Percentiles rank a stretch among this genome's conserved stretches.
phyloP scores from a whole-genome alignment of 2,329 filamentous ascomycete genomes.

The Pyrenophora teres region DNA sequence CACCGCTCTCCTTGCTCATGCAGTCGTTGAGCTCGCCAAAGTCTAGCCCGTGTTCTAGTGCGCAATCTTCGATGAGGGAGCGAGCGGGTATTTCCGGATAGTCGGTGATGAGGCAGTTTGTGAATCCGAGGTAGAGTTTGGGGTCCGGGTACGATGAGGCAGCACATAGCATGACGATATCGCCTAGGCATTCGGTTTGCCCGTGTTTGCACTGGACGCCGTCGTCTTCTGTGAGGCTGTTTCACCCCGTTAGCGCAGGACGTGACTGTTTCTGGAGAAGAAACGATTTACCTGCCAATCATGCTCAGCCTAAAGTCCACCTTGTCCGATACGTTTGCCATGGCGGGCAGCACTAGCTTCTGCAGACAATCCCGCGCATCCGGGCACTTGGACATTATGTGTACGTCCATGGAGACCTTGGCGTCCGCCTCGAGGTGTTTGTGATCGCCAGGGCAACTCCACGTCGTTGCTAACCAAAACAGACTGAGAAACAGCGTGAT shows the following conservation, averaged over 20 bases:
- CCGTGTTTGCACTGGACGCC: constrained; percentile 90
- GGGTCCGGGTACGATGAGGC: constrained; percentile 80
- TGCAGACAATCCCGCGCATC: constrained; percentile 85
- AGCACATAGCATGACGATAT: constrained; percentile 93
- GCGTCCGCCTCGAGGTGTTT: constrained; percentile 28
- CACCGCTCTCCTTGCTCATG: constrained; percentile 75
- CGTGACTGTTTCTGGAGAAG: background rate
- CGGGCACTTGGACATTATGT: constrained; percentile 94
- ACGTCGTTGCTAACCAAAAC: constrained; percentile 38
- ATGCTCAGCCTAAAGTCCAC: constrained; percentile 91
- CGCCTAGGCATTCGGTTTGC: constrained; percentile 85
- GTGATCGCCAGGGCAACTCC: constrained; percentile 36
- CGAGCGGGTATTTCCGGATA: constrained; percentile 79
- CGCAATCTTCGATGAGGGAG: constrained; percentile 81
- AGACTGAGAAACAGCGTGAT: constrained; percentile 35
- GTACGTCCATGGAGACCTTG: constrained; percentile 80
- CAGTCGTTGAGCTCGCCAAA: constrained; percentile 82
- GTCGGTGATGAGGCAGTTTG: constrained; percentile 81
- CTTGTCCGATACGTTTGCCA: constrained; percentile 80
- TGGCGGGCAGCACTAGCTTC: constrained; percentile 79
- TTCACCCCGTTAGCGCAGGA: background rate
- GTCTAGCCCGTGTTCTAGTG: constrained; percentile 86
- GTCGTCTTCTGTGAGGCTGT: constrained; percentile 70
- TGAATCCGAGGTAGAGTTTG: constrained; percentile 88
- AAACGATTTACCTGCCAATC: constrained; percentile 71